Conservation (phyloP, 139 green algal genomes). For the Chlorella sp. region DNA sequence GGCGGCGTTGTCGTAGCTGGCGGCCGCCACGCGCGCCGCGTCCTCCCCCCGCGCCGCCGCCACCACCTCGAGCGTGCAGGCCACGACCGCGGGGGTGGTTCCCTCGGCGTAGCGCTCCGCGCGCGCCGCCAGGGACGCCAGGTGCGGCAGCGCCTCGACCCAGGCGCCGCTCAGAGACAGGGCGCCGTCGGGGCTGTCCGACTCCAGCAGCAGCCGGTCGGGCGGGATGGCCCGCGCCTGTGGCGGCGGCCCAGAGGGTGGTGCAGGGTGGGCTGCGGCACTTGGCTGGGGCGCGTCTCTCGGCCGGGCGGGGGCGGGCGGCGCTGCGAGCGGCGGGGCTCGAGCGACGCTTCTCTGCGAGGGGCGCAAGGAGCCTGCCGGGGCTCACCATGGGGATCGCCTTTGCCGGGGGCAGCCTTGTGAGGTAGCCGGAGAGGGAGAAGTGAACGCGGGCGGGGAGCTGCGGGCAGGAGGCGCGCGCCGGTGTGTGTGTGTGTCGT, state of each 20-base stretch:
- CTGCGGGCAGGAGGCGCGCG: too few relatives aligned
- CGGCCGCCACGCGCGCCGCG: background rate
- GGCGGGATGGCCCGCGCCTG: constrained; percentile 35
- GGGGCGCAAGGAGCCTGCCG: background rate
- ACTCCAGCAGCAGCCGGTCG: constrained; percentile 49
- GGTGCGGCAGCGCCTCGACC: constrained; percentile 18
- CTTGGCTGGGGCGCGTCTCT: background rate
- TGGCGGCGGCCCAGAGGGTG: too few relatives aligned
- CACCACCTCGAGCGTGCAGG: constrained; percentile 12
- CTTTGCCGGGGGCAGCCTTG: constrained; percentile 32
- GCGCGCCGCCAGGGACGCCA: background rate
- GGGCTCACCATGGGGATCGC: constrained; percentile 38
- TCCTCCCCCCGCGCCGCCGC: background rate
- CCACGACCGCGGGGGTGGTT: constrained; percentile 17
- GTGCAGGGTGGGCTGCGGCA: background rate
- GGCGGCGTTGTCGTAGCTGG: background rate
- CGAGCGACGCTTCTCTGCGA: background rate
- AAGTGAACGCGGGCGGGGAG: constrained; percentile 41
- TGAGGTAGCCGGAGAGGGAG: constrained; percentile 44
- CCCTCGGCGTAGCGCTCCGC: background rate
- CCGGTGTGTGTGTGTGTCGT: too few relatives aligned
- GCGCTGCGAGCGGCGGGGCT: background rate
- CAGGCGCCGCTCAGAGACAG: constrained; percentile 20
- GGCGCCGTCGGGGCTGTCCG: constrained; percentile 47
- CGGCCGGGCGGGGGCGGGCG: background rate